These are phyloP conservation scores for Thymus quinquecostatus DNA, from an alignment of 257 asterid species.

Conservation along the genomic window DNA sequence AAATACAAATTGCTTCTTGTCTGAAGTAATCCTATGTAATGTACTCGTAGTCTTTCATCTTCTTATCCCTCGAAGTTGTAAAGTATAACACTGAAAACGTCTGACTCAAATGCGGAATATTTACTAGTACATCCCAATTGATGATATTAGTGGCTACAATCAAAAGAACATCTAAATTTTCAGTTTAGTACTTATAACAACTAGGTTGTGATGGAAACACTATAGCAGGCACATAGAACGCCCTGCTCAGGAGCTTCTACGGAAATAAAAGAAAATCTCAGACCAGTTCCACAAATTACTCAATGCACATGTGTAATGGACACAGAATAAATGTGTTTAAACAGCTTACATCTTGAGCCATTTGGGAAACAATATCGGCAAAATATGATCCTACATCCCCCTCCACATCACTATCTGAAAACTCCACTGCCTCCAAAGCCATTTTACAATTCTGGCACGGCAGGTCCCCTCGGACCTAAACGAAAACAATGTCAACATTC, in stretches of 20 bases:
- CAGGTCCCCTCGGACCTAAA: constrained; percentile 90
- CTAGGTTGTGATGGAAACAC: constrained; percentile 4
- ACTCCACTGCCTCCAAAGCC: constrained; percentile 90
- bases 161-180: neutral
- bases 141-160: neutral
- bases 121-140: neutral
- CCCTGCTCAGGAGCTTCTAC: neutral
- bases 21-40: constrained; percentile 2
- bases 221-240: neutral
- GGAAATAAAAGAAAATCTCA: neutral
- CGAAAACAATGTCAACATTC: constrained; percentile 23
- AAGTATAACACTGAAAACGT: no score
- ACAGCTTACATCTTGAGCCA: constrained; percentile 93
- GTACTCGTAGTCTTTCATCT: neutral
- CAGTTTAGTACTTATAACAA: constrained; percentile 11
- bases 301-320: neutral
- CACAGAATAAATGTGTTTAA: constrained; percentile 6
- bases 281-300: neutral
- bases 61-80: neutral
- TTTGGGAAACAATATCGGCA: constrained; percentile 91
- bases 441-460: constrained; percentile 85
- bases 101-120: neutral
- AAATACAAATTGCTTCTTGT: constrained; percentile 5
- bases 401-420: constrained; percentile 64
- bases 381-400: constrained; percentile 89